Evolutionary conservation across 805 yeast genomes (phyloP), one percentile per base, ranked within the genome.

Genomic region (Saturnispora kantuleensis): DNA sequence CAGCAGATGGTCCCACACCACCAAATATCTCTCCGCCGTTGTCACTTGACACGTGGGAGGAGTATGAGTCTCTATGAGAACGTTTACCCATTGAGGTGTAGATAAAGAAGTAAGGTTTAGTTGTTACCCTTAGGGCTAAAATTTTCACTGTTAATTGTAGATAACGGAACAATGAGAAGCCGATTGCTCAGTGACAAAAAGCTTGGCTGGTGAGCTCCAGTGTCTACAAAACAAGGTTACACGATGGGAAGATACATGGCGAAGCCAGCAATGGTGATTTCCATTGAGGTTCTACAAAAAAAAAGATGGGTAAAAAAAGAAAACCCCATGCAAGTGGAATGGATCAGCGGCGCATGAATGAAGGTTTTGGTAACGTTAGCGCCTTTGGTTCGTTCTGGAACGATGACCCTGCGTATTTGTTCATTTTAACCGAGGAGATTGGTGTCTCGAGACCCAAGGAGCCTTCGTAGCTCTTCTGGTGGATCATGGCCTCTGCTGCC

Each of bases 1-100:
- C 76, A 38, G 78, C 74, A 51, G 81, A 86, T 2, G 84, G 74
- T 1, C 84, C 82, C 1, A 84, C 89, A 42, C 94, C 94, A 3
- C 85, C 77, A 59, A 73, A 84, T 67, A 81, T 77, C 58, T 84
- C 94, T 15, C 76, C 70, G 54, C 66, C 76, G 58, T 81, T 81
- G 40, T 77, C 85, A 8, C 31, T 31, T 13, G 32, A 37, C 10
- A 40, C 42, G 28, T 33, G 37, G 3, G 35, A 26, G 21, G 30
- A 16, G 17, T 40, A 40, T 5, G 42, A 40, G 15, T 33, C 42
- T 15, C 37, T 40, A n/a, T 33, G 37, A 31, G 42, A 40, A 5
- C 37, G 36, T 40, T 31, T 40, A 3, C 49, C 34, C 41, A 41
- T 29, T 28, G 37, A 6, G 31, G 29, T 16, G 26, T 6, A 21